Evolutionary conservation across 768 basidiomycete genomes (phyloP).

Genomic region (Hygrophoropsis aurantiaca): DNA sequence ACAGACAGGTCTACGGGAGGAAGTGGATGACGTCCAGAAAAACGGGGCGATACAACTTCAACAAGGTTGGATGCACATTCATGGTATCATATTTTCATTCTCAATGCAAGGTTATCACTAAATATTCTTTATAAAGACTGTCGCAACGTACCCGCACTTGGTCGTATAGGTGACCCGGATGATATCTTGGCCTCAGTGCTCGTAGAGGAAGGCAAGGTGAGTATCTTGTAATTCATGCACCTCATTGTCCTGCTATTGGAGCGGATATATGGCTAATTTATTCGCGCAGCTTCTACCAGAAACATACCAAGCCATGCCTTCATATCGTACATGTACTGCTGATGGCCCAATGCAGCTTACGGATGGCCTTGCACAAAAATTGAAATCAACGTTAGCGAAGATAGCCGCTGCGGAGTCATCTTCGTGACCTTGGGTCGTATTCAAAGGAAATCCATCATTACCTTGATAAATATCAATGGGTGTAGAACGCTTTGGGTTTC

Average conservation of each 20-base stretch:
- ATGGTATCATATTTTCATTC: constrained; percentile 35
- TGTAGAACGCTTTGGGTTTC: no score
- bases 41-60: constrained; percentile 65
- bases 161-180: constrained; percentile 78
- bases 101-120: not conserved
- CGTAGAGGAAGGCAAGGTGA: constrained; percentile 66
- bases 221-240: constrained; percentile 6
- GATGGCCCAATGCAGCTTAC: constrained; percentile 73
- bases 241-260: not conserved
- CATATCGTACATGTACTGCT: constrained; percentile 76
- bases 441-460: no score
- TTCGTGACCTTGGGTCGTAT: no score
- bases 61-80: constrained; percentile 87
- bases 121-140: constrained; percentile 44
- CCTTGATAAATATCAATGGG: no score
- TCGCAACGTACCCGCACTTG: constrained; percentile 72
- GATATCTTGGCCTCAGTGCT: constrained; percentile 80
- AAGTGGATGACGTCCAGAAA: constrained; percentile 63
- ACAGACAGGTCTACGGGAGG: constrained; percentile 50
- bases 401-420: constrained; percentile 30
- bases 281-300: constrained; percentile 55
- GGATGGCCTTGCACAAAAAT: constrained; percentile 55
- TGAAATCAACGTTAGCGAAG: constrained; percentile 39
- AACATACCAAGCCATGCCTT: constrained; percentile 83
- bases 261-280: no score